phyloP scores from a whole-genome alignment of 345 rosid genomes.

The Gossypium bickii region DNA sequence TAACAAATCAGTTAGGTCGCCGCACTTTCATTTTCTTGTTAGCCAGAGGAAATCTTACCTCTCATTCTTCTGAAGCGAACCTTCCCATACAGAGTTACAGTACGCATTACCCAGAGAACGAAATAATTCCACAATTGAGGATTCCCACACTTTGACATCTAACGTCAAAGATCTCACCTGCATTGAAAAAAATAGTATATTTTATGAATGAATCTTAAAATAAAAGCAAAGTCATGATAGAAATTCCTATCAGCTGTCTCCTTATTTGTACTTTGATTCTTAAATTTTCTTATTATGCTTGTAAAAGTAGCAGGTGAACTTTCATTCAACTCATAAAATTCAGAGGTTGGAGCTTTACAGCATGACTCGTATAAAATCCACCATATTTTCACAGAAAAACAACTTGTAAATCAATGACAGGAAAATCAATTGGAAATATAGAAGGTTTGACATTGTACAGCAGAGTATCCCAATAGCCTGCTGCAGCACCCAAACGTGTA shows the following conservation, averaged over 20 bases:
- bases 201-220: constrained; percentile 7
- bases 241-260: not conserved
- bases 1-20: not conserved
- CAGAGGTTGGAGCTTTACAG: not conserved
- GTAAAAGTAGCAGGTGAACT: not conserved
- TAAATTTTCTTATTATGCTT: not conserved
- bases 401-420: not conserved
- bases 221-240: constrained; percentile 8
- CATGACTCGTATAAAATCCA: not conserved
- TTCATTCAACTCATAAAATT: constrained; percentile 4
- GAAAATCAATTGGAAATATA: not conserved
- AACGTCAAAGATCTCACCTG: constrained; percentile 83
- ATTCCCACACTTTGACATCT: constrained; percentile 93
- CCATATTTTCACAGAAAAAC: not conserved
- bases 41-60: constrained; percentile 37
- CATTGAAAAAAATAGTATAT: constrained; percentile 16
- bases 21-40: not conserved
- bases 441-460: not conserved
- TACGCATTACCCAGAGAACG: constrained; percentile 64
- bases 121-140: constrained; percentile 64
- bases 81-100: constrained; percentile 85
- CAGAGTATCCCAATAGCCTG: not conserved
- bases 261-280: not conserved
- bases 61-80: constrained; percentile 36
- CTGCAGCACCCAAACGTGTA: not conserved